Percentiles rank a stretch among this genome's conserved stretches.
Conservation (phyloP, 2,329 filamentous ascomycete species). For the Scolecobasidium constrictum region DNA sequence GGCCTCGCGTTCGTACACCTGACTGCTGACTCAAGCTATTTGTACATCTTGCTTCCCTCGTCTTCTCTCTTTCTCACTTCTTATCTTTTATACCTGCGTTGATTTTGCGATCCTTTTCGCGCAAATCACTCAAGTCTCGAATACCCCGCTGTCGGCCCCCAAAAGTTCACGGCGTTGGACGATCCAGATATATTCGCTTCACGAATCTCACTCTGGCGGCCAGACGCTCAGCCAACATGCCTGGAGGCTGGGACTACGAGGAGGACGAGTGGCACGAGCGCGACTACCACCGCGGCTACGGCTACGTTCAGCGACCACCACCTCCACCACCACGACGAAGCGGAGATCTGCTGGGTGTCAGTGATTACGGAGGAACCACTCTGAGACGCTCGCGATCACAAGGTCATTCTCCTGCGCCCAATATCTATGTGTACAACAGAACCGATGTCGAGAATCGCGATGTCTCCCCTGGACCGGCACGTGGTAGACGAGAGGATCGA, state of each 20-base stretch:
- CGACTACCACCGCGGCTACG: constrained; percentile 6
- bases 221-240: neutral
- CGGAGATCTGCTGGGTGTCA: constrained; percentile 5
- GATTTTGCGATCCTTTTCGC: too few relatives aligned
- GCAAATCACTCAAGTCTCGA: too few relatives aligned
- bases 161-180: neutral
- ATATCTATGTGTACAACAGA: constrained; percentile 9
- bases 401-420: constrained; percentile 8
- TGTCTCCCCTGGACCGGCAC: constrained; percentile 3
- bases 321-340: constrained; percentile 6
- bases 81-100: too few relatives aligned
- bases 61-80: neutral
- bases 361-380: constrained; percentile 2
- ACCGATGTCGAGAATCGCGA: constrained; percentile 5
- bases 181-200: too few relatives aligned
- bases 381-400: constrained; percentile 7
- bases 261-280: constrained; percentile 10
- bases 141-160: neutral
- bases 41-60: neutral
- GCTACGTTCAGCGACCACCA: neutral
- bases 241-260: neutral
- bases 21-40: neutral
- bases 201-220: too few relatives aligned
- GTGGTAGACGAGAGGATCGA: constrained; percentile 4
- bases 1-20: neutral